Percentiles rank a stretch among this genome's conserved stretches.
phyloP scores from a whole-genome alignment of 129 eudicot species.

The Solidago caesia region DNA sequence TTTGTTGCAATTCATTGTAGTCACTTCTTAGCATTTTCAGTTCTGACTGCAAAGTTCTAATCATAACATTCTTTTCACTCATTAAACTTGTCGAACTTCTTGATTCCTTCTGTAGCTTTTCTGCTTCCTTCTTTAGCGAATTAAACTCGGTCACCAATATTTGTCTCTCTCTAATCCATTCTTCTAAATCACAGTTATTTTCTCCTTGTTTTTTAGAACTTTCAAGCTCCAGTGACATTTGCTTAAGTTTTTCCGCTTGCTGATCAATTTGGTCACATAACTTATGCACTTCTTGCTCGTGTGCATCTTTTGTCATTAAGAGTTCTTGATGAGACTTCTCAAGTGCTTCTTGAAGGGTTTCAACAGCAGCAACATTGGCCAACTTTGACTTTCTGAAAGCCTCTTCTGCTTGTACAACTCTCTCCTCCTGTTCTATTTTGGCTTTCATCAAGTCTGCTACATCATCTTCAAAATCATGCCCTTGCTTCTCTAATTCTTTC shows the following conservation, averaged over 20 bases:
- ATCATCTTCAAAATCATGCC: conserved; percentile 61
- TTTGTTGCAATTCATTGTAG: conserved; percentile 46
- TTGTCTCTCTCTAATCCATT: conserved; percentile 37
- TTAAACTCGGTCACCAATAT: conserved; percentile 44
- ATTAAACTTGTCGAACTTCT: conserved; percentile 40
- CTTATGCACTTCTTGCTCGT: conserved; percentile 41
- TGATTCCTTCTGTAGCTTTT: conserved; percentile 42
- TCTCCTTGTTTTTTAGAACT: conserved; percentile 13
- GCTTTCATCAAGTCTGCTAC: conserved; percentile 50
- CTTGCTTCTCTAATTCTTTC: conserved; percentile 68
- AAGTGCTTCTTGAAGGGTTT: conserved; percentile 53
- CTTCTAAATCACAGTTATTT: conserved; percentile 12
- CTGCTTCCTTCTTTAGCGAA: conserved; percentile 47
- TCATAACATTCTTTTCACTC: conserved; percentile 49
- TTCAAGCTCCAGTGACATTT: conserved; percentile 36
- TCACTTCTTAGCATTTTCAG: conserved; percentile 46
- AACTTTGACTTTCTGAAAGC: conserved; percentile 54
- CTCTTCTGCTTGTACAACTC: conserved; percentile 70
- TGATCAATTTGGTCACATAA: conserved; percentile 34
- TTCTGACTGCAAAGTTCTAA: conserved; percentile 58
- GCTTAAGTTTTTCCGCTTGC: conserved; percentile 41
- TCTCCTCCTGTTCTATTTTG: conserved; percentile 66
- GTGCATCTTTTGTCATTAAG: conserved; percentile 39
- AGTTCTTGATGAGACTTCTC: conserved; percentile 53
- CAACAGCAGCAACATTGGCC: conserved; percentile 38